These are phyloP conservation scores for Diplodia scrobiculata DNA, from an alignment of 2,329 filamentous ascomycete genomes.

Conservation along the genomic window DNA sequence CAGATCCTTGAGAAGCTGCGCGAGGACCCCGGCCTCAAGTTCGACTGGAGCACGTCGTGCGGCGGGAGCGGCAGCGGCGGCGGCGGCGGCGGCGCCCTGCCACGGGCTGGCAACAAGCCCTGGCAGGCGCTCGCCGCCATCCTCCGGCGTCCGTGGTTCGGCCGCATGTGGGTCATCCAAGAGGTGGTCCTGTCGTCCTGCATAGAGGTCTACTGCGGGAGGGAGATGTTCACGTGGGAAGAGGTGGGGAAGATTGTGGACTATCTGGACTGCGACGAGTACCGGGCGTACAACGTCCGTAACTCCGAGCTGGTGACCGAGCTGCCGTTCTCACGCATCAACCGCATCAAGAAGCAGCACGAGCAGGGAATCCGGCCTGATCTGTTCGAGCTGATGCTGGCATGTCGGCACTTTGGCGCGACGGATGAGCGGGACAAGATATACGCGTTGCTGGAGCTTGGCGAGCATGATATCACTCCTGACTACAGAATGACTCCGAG, in stretches of 20 bases:
- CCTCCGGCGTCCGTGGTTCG: constrained; percentile 35
- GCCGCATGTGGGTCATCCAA: constrained; percentile 39
- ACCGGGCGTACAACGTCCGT: constrained; percentile 6
- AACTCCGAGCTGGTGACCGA: constrained; percentile 15
- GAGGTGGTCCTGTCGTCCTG: constrained; percentile 35
- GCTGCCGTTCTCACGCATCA: constrained; percentile 27
- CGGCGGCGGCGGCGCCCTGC: neutral
- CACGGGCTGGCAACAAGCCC: constrained; percentile 11
- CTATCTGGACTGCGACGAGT: constrained; percentile 25
- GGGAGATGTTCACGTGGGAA: constrained; percentile 23
- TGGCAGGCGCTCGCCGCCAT: constrained; percentile 26
- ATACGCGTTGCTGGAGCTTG: constrained; percentile 37
- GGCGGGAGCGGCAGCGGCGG: neutral
- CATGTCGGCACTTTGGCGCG: constrained; percentile 27
- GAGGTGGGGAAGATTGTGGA: constrained; percentile 24
- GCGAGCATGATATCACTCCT: constrained; percentile 22
- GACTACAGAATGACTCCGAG: constrained; percentile 25
- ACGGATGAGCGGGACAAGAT: constrained; percentile 40
- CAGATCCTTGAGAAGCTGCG: constrained; percentile 20
- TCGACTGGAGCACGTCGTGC: constrained; percentile 12
- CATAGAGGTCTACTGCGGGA: constrained; percentile 24
- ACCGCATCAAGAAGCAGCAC: constrained; percentile 28
- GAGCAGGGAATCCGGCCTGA: neutral
- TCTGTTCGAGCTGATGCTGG: constrained; percentile 26
- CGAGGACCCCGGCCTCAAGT: constrained; percentile 1